Conservation (phyloP, 176 grass and related monocot genomes). For the Aegilops speltoides region DNA sequence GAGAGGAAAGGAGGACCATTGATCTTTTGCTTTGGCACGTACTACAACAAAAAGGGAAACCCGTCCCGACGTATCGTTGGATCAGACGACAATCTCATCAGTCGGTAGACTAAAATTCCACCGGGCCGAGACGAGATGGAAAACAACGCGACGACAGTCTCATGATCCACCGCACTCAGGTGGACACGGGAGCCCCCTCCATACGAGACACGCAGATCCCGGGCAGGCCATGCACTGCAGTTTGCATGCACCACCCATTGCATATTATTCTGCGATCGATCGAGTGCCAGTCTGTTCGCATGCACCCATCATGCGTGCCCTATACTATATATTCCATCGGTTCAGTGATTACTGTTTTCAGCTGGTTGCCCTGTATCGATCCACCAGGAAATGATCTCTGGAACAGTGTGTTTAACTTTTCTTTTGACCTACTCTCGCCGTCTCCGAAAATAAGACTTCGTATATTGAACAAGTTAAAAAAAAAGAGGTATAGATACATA, state of each 20-base stretch:
- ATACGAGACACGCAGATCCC: neutral
- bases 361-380: neutral
- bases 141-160: neutral
- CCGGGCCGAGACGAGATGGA: neutral
- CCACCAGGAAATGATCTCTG: neutral
- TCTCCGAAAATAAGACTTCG: no score
- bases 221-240: neutral
- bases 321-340: conserved; percentile 2
- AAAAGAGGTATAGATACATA: no score
- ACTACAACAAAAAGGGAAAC: neutral
- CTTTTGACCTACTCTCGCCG: no score
- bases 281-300: neutral
- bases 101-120: neutral
- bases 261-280: conserved; percentile 3
- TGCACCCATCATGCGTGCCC: neutral
- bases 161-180: neutral
- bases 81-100: neutral
- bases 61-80: neutral
- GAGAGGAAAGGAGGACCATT: neutral
- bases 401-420: neutral
- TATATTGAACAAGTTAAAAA: no score
- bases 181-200: neutral
- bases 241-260: neutral
- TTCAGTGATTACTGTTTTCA: conserved; percentile 1
- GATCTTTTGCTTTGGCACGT: neutral